phyloP scores from a whole-genome alignment of 495 filamentous ascomycete species.

The Baudoinia panamericana region DNA sequence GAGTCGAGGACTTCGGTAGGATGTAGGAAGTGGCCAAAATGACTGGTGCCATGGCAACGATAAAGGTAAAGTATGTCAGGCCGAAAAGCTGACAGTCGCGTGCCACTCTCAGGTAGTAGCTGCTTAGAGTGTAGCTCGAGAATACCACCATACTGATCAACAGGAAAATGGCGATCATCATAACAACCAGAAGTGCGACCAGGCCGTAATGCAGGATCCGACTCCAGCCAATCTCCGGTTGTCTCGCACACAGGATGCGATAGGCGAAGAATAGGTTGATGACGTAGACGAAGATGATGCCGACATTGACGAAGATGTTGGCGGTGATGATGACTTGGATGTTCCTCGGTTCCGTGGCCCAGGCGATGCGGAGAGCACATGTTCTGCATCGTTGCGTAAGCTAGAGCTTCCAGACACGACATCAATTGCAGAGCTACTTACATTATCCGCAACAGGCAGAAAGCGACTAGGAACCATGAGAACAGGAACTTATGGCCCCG shows the following conservation, averaged over 20 bases:
- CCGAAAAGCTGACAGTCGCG: slow-evolving; percentile 18
- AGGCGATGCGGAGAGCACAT: slow-evolving; percentile 49
- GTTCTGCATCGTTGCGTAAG: no score
- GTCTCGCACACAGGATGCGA: slow-evolving; percentile 25
- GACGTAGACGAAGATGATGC: slow-evolving; percentile 28
- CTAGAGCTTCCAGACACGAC: no score
- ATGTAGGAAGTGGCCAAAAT: slow-evolving; percentile 7
- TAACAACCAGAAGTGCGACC: slow-evolving; percentile 16
- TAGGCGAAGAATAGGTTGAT: slow-evolving; percentile 27
- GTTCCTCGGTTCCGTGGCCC: slow-evolving; percentile 37
- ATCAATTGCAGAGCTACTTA: no score
- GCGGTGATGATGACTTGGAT: slow-evolving; percentile 53
- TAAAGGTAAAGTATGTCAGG: slow-evolving; percentile 20
- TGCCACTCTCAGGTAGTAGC: slow-evolving; percentile 13
- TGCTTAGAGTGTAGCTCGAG: slow-evolving; percentile 23
- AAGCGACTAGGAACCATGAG: slow-evolving; percentile 23
- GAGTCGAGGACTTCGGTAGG: background rate
- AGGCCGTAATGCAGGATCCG: slow-evolving; percentile 6
- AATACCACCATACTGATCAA: slow-evolving; percentile 18
- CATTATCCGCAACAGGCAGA: slow-evolving; percentile 59
- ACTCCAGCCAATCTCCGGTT: slow-evolving; percentile 24
- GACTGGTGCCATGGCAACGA: slow-evolving; percentile 18
- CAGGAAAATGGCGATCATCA: slow-evolving; percentile 17
- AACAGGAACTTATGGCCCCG: slow-evolving; percentile 57
- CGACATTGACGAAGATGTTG: slow-evolving; percentile 36